These are phyloP conservation scores for Diphasiastrum complanatum DNA, from an alignment of 83 land plant genomes.

Conservation along the genomic window DNA sequence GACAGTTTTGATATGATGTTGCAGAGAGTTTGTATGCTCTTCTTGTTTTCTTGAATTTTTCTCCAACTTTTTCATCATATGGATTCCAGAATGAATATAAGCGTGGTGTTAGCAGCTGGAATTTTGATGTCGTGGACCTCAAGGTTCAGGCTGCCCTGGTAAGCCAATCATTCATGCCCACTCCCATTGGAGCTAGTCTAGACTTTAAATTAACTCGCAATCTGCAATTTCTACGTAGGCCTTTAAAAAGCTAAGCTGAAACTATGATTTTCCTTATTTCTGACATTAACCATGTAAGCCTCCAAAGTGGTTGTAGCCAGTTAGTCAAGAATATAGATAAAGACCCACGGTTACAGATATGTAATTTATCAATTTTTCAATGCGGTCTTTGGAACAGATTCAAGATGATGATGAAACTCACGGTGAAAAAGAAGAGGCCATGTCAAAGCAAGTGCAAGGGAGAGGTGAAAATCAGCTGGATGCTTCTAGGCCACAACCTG, in stretches of 20 bases:
- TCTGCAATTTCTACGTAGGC: background rate
- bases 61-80: conserved; percentile 5
- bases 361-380: background rate
- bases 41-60: background rate
- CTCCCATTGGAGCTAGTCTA: background rate
- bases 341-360: no score
- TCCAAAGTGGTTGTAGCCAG: no score
- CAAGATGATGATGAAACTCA: conserved; percentile 26
- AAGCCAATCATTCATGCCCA: conserved; percentile 13
- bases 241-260: no score
- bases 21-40: conserved; percentile 1
- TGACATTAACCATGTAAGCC: no score
- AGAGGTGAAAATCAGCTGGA: no score
- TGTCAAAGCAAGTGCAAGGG: no score
- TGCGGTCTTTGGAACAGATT: conserved; percentile 26
- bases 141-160: conserved; percentile 71
- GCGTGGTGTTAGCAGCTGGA: conserved; percentile 75
- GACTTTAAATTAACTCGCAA: background rate
- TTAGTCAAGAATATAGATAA: no score
- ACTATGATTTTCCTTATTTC: no score
- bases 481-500: no score
- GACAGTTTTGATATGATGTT: no score
- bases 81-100: conserved; percentile 55
- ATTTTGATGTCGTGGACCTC: conserved; percentile 66
- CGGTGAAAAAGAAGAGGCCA: conserved; percentile 22